Conservation (phyloP, 139 green algal species). For the Auxenochlorella pyrenoidosa region DNA sequence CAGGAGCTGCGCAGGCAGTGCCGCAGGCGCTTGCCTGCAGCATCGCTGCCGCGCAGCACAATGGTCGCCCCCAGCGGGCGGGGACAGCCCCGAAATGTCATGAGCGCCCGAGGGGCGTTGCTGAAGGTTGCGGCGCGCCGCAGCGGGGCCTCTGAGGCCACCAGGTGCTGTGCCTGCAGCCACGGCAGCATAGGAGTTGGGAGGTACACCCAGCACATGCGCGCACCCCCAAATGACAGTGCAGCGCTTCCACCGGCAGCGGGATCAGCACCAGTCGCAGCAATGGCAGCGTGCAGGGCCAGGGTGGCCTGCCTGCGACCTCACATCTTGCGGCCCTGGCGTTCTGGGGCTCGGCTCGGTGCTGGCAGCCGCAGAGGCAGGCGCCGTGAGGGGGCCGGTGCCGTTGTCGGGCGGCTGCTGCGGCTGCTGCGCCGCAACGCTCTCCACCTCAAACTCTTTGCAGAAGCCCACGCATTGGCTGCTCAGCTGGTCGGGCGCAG, state of each 20-base stretch:
- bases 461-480: constrained; percentile 61
- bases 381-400: neutral
- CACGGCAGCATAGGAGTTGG: neutral
- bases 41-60: constrained; percentile 60
- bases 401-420: neutral
- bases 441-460: constrained; percentile 70
- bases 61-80: constrained; percentile 77
- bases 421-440: constrained; percentile 8
- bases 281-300: neutral
- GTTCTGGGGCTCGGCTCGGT: neutral
- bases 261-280: neutral
- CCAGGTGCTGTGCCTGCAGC: constrained; percentile 28
- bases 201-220: no score
- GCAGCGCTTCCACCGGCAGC: no score
- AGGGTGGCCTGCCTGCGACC: neutral
- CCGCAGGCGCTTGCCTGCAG: neutral
- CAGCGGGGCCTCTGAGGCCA: neutral
- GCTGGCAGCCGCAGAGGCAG: neutral
- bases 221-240: no score
- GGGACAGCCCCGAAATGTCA: constrained; percentile 83
- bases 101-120: constrained; percentile 49
- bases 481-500: constrained; percentile 62
- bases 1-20: no score
- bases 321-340: neutral
- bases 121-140: neutral